Percentiles rank a stretch among this genome's conserved stretches.
Evolutionary conservation across 2,329 filamentous ascomycete species (phyloP).

Genomic region (Penicillium concentricum): DNA sequence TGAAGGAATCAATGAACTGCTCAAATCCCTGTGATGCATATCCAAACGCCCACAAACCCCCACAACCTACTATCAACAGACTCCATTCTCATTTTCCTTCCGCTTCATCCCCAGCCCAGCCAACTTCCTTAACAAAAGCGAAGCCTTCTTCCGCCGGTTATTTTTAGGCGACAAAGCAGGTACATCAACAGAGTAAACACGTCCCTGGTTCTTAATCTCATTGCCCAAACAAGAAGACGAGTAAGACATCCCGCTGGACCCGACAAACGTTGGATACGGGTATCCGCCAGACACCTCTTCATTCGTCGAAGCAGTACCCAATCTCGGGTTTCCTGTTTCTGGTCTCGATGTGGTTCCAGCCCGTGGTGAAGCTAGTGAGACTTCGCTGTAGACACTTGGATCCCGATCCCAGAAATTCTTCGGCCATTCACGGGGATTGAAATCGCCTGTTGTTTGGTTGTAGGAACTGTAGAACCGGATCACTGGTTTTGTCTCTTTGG

Average conservation of each 20-base stretch:
- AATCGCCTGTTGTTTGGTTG: not conserved
- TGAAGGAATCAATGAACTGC: not conserved
- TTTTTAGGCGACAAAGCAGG: not conserved
- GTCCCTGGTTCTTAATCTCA: slow-evolving; percentile 4
- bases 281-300: not conserved
- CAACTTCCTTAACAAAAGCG: slow-evolving; percentile 20
- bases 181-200: slow-evolving; percentile 11
- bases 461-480: slow-evolving; percentile 23
- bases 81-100: slow-evolving; percentile 1
- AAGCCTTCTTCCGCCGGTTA: slow-evolving; percentile 14
- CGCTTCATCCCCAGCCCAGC: slow-evolving; percentile 15
- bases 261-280: not conserved
- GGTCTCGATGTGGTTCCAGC: not conserved
- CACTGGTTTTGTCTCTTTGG: not conserved
- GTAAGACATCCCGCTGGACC: not conserved
- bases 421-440: slow-evolving; percentile 4
- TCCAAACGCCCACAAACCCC: not conserved
- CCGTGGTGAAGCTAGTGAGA: slow-evolving; percentile 3
- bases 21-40: not conserved
- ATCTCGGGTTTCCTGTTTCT: not conserved
- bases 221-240: not conserved
- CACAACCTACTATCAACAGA: not conserved
- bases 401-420: slow-evolving; percentile 6
- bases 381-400: slow-evolving; percentile 2
- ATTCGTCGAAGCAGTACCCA: not conserved